Percentiles rank a stretch among this genome's conserved stretches.
Evolutionary conservation across 768 basidiomycete species (phyloP).

Genomic region (Suillus americanus): DNA sequence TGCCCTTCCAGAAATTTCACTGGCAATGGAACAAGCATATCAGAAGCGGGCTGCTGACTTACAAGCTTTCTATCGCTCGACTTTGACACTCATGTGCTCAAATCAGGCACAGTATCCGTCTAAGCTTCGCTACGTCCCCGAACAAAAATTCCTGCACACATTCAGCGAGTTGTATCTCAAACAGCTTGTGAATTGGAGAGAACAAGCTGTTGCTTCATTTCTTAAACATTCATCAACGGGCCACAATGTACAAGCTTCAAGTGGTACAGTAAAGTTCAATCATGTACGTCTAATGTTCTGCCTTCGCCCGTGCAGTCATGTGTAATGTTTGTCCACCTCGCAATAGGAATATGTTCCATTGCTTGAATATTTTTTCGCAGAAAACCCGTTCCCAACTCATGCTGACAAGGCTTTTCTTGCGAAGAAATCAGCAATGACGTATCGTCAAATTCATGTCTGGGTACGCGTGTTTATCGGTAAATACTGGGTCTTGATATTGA

Average conservation of each 20-base stretch:
- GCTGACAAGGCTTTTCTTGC: constrained; percentile 43
- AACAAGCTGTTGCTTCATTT: fast-evolving
- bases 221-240: neutral
- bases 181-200: neutral
- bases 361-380: constrained; percentile 46
- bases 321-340: neutral
- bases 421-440: constrained; percentile 40
- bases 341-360: constrained; percentile 45
- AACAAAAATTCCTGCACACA: fast-evolving
- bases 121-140: neutral
- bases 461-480: constrained; percentile 27
- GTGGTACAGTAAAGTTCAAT: neutral
- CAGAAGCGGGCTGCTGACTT: constrained; percentile 9
- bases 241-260: no score
- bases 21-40: constrained; percentile 6
- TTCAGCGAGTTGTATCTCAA: neutral
- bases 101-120: neutral
- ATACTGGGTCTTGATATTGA: neutral
- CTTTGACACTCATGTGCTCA: neutral
- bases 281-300: neutral
- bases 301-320: neutral
- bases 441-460: constrained; percentile 56
- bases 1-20: neutral
- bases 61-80: neutral
- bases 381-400: constrained; percentile 46